phyloP scores from a whole-genome alignment of 2,329 filamentous ascomycete species.

The Aspergillus melleus region DNA sequence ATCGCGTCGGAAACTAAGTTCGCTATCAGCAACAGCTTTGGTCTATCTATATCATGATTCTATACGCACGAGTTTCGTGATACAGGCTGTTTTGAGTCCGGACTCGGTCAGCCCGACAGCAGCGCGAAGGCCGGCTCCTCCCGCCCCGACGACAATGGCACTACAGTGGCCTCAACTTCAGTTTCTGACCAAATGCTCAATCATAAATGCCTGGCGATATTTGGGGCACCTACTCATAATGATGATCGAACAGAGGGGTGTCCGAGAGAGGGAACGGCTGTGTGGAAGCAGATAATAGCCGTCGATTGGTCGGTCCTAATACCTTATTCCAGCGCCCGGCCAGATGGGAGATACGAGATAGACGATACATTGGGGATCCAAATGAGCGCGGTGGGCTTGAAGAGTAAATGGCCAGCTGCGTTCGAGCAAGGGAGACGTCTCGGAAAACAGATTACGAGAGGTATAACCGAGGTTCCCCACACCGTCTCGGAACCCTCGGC shows the following conservation, averaged over 20 bases:
- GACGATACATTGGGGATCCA: background rate
- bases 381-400: background rate
- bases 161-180: conserved; percentile 1
- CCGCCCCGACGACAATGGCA: conserved; percentile 20
- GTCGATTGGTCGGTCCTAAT: background rate
- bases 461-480: conserved; percentile 1
- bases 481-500: conserved; percentile 1
- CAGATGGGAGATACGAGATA: background rate
- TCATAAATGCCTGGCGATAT: background rate
- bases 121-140: conserved; percentile 20
- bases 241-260: conserved; percentile 18
- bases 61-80: conserved; percentile 17
- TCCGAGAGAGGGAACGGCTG: background rate
- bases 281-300: background rate
- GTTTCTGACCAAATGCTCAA: background rate
- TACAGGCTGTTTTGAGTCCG: conserved; percentile 21
- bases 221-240: conserved; percentile 18
- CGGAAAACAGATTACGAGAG: conserved; percentile 3
- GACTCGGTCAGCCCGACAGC: conserved; percentile 20
- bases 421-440: background rate
- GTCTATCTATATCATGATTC: no score
- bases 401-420: background rate
- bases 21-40: background rate
- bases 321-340: background rate
- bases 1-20: conserved; percentile 21